A percentile compares a stretch with the other conserved stretches of the same genome.
Conservation (phyloP, 225 moss, liverwort and hornwort species). For the Pseudoscleropodium purum region DNA sequence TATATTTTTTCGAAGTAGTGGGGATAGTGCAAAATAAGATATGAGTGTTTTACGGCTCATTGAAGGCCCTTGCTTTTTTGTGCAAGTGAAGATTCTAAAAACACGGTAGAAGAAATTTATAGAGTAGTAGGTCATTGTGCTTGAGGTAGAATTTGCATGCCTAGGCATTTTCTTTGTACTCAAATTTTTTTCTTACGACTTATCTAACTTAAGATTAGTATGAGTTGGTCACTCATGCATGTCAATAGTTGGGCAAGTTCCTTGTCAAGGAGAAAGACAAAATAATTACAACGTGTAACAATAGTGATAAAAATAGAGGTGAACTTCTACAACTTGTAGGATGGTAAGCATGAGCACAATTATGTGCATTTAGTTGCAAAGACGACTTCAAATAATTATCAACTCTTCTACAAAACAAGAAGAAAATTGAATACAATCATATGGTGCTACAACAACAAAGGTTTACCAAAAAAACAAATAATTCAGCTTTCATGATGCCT, state of each 20-base stretch:
- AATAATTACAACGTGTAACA: not conserved
- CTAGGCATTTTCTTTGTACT: fast-evolving
- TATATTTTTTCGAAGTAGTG: not conserved
- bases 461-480: too few species aligned
- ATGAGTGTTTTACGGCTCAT: not conserved
- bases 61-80: not conserved
- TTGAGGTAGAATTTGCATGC: fast-evolving
- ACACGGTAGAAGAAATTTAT: fast-evolving
- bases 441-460: too few species aligned
- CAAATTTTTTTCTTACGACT: too few species aligned
- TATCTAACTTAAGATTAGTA: not conserved
- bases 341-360: not conserved
- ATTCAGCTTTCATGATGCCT: too few species aligned
- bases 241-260: not conserved
- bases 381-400: too few species aligned
- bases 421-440: too few species aligned
- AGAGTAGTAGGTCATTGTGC: not conserved
- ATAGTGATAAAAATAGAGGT: not conserved
- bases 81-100: not conserved
- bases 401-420: too few species aligned
- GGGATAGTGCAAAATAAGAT: not conserved
- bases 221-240: fast-evolving
- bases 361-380: too few species aligned
- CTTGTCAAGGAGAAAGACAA: fast-evolving
- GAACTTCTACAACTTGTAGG: fast-evolving